These are phyloP conservation scores for Penicillium sp. DNA, from an alignment of 2,329 filamentous ascomycete genomes.

Conservation along the genomic window DNA sequence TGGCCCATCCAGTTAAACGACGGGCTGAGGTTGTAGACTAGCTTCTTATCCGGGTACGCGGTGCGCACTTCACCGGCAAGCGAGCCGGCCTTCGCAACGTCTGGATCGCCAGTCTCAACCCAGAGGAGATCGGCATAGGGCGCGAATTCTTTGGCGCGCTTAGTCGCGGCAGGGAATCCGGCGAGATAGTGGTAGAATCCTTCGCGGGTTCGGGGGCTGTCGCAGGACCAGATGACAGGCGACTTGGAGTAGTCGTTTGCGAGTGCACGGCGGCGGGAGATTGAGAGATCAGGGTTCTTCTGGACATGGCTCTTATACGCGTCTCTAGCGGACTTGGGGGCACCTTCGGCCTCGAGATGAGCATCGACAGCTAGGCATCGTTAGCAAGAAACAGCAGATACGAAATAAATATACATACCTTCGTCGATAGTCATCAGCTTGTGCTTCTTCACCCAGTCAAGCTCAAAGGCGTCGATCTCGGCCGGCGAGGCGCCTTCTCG, in stretches of 20 bases:
- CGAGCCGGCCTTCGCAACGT: constrained; percentile 72
- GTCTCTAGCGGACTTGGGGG: constrained; percentile 66
- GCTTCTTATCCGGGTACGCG: constrained; percentile 75
- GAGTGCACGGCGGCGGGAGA: constrained; percentile 75
- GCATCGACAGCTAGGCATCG: constrained; percentile 65
- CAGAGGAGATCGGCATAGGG: constrained; percentile 94
- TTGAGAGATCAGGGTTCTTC: constrained; percentile 72
- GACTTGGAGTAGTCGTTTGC: constrained; percentile 69
- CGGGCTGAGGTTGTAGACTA: constrained; percentile 95
- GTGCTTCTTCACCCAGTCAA: constrained; percentile 84
- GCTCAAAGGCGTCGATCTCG: constrained; percentile 86
- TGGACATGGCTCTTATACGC: constrained; percentile 68
- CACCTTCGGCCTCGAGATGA: constrained; percentile 71
- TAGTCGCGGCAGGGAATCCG: constrained; percentile 84
- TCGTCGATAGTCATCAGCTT: constrained; percentile 91
- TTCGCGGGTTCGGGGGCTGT: constrained; percentile 89
- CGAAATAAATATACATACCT: constrained; percentile 40
- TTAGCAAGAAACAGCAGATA: constrained; percentile 12
- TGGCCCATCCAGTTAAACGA: constrained; percentile 99
- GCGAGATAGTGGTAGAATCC: constrained; percentile 64
- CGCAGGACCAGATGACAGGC: constrained; percentile 83
- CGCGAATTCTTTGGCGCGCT: constrained; percentile 87
- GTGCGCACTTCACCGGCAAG: constrained; percentile 78
- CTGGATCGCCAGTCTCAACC: constrained; percentile 93
- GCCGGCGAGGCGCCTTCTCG: constrained; percentile 72